phyloP scores from a whole-genome alignment of 2,329 filamentous ascomycete genomes.

The Exutisphaerella laricina region DNA sequence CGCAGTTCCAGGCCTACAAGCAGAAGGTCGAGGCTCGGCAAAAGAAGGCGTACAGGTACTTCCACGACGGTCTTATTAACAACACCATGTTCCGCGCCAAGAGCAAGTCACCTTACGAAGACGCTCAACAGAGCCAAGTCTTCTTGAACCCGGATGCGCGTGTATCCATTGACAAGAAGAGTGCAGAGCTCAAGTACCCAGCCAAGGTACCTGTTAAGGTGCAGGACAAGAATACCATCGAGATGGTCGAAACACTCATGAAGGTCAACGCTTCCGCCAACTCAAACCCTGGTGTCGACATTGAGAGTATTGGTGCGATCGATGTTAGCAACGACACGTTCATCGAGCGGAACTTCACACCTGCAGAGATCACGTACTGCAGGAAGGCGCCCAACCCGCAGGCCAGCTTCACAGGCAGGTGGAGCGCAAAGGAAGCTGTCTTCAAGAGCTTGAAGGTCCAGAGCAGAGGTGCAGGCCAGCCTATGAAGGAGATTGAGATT shows the following conservation, averaged over 20 bases:
- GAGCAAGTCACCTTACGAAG: conserved; percentile 80
- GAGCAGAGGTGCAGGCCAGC: conserved; percentile 81
- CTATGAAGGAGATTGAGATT: conserved; percentile 94
- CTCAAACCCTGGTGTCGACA: conserved; percentile 87
- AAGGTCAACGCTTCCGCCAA: conserved; percentile 51
- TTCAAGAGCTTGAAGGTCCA: conserved; percentile 93
- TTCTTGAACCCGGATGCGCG: conserved; percentile 93
- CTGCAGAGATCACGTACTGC: conserved; percentile 80
- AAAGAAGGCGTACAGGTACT: conserved; percentile 98
- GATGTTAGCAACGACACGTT: conserved; percentile 95
- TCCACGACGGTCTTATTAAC: conserved; percentile 97
- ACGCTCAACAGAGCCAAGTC: conserved; percentile 77
- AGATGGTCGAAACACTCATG: conserved; percentile 71
- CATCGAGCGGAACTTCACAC: conserved; percentile 88
- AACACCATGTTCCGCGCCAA: conserved; percentile 98
- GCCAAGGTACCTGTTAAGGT: conserved; percentile 61
- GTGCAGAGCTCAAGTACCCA: conserved; percentile 69
- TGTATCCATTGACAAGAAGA: conserved; percentile 80
- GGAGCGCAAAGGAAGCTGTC: conserved; percentile 97
- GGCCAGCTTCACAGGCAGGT: conserved; percentile 88
- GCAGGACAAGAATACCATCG: conserved; percentile 59
- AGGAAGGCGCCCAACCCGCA: conserved; percentile 69
- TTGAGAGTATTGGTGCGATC: conserved; percentile 80
- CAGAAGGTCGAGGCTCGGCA: conserved; percentile 85
- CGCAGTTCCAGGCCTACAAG: conserved; percentile 75